Evolutionary conservation across 2,329 filamentous ascomycete species (phyloP).

Genomic region (Fusarium euwallaceae): DNA sequence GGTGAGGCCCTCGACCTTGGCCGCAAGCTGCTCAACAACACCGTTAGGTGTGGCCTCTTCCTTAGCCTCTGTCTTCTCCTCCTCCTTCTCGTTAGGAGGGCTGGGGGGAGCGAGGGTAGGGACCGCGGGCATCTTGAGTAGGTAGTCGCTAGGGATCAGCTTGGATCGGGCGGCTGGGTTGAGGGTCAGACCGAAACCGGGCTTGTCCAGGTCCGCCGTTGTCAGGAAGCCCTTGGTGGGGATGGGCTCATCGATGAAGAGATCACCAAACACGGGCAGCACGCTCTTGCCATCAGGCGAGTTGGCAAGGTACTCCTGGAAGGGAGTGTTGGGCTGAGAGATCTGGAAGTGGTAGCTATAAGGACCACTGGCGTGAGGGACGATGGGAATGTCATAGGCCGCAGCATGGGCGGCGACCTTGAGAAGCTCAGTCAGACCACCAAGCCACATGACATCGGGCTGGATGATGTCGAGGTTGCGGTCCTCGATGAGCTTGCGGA

Average conservation of each 20-base stretch:
- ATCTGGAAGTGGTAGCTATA: conserved; percentile 98
- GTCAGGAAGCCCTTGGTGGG: conserved; percentile 86
- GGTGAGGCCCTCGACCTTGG: conserved; percentile 52
- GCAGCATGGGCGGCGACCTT: conserved; percentile 90
- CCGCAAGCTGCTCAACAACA: conserved; percentile 50
- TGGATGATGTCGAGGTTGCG: conserved; percentile 95
- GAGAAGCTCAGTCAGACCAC: conserved; percentile 90
- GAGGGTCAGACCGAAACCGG: conserved; percentile 89
- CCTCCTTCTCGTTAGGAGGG: conserved; percentile 42
- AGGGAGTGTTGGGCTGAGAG: conserved; percentile 91
- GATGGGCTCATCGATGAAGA: conserved; percentile 92
- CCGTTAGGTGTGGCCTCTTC: conserved; percentile 37
- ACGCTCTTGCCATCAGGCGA: conserved; percentile 92
- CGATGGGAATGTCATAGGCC: conserved; percentile 93
- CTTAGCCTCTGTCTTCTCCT: conserved; percentile 20
- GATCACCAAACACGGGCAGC: conserved; percentile 89
- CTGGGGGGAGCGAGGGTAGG: conserved; percentile 55
- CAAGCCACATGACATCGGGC: conserved; percentile 98
- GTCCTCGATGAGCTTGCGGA: conserved; percentile 92
- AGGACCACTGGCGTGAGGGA: conserved; percentile 93
- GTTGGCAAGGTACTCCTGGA: conserved; percentile 96
- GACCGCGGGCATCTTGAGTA: conserved; percentile 76
- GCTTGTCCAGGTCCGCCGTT: conserved; percentile 84
- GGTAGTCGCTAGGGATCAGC: conserved; percentile 79
- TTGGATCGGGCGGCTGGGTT: conserved; percentile 80